These are phyloP conservation scores for Phytophthora capsici DNA, from an alignment of 352 stramenopile species.

Conservation along the genomic window DNA sequence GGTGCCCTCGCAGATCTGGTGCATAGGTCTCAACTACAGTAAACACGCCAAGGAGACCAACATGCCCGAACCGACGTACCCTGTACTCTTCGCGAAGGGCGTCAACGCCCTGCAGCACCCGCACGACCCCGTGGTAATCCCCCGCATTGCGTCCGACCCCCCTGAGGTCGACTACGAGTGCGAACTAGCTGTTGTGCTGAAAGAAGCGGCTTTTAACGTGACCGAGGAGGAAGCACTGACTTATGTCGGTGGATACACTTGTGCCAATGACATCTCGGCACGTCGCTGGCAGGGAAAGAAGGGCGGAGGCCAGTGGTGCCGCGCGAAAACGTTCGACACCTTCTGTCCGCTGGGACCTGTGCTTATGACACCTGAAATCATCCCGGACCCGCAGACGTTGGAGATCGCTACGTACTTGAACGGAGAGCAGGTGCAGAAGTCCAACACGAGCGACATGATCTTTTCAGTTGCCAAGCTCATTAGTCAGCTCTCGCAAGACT, in stretches of 20 bases:
- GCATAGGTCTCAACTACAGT: constrained; percentile 92
- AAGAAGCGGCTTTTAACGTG: constrained; percentile 84
- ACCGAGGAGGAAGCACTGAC: constrained; percentile 81
- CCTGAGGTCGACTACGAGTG: constrained; percentile 92
- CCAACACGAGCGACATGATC: constrained; percentile 92
- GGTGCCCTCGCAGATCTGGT: constrained; percentile 82
- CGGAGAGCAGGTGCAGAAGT: constrained; percentile 85
- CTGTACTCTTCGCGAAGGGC: constrained; percentile 91
- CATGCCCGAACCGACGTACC: constrained; percentile 77
- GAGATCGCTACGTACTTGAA: constrained; percentile 85
- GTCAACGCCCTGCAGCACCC: constrained; percentile 82
- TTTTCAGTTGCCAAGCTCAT: constrained; percentile 90
- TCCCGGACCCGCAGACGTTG: constrained; percentile 80
- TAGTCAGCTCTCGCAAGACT: constrained; percentile 90
- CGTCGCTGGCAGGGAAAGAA: constrained; percentile 89
- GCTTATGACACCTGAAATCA: constrained; percentile 78
- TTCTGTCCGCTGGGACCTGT: constrained; percentile 91
- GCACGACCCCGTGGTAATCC: constrained; percentile 81
- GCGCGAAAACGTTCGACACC: constrained; percentile 91
- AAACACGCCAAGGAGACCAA: constrained; percentile 90
- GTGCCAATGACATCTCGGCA: constrained; percentile 89
- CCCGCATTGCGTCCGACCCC: constrained; percentile 65
- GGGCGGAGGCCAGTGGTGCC: constrained; percentile 89
- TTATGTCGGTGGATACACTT: constrained; percentile 91
- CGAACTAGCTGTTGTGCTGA: constrained; percentile 90